These are phyloP conservation scores for Populus ilicifolia DNA, from an alignment of 345 rosid genomes.

Conservation along the genomic window DNA sequence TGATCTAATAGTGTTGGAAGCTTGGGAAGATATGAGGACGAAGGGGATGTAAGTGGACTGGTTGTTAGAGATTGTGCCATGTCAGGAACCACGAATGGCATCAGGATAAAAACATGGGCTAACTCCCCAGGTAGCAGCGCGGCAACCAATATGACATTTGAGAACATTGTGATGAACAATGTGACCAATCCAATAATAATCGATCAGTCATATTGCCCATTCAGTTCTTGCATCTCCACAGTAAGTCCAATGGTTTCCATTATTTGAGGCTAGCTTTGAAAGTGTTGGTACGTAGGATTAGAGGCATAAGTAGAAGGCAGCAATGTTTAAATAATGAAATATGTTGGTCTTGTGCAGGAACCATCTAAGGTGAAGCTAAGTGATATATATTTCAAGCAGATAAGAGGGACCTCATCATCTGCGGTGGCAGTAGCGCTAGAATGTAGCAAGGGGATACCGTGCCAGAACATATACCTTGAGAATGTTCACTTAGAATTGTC, in stretches of 20 bases:
- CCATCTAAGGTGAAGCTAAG: background rate
- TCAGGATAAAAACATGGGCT: slow-evolving; percentile 68
- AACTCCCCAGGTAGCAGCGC: slow-evolving; percentile 22
- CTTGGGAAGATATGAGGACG: background rate
- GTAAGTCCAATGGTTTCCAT: background rate
- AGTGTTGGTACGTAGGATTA: too few relatives aligned
- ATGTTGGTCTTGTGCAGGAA: background rate
- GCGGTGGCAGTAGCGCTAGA: background rate
- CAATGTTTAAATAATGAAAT: background rate
- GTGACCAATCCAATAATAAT: background rate
- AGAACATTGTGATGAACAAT: too few relatives aligned
- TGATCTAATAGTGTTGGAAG: background rate
- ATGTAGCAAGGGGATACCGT: background rate
- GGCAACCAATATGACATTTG: too few relatives aligned
- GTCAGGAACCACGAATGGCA: slow-evolving; percentile 20
- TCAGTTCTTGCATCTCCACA: background rate
- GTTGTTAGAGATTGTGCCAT: slow-evolving; percentile 40
- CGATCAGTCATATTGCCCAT: background rate
- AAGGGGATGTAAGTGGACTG: slow-evolving; percentile 39
- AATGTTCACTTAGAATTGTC: background rate
- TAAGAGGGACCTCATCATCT: background rate
- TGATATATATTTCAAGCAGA: background rate
- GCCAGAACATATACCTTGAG: background rate
- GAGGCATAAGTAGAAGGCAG: background rate
- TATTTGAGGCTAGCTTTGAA: background rate